phyloP scores from a whole-genome alignment of 2,329 filamentous ascomycete species.

The Calonectria pteridis region DNA sequence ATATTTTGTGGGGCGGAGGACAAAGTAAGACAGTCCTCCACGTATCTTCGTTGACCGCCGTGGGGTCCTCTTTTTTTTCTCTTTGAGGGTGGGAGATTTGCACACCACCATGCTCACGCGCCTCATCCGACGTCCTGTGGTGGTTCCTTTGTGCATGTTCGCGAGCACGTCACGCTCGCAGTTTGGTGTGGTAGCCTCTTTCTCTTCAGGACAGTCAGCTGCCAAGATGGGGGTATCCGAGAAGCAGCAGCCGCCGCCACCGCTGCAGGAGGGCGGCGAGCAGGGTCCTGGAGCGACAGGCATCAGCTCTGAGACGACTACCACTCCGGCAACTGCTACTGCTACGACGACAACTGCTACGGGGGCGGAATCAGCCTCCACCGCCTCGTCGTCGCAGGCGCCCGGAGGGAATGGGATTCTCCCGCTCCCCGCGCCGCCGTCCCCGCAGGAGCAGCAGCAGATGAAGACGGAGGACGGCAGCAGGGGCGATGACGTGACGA shows the following conservation, averaged over 20 bases:
- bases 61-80: background rate
- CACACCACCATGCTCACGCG: slow-evolving; percentile 20
- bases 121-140: slow-evolving; percentile 11
- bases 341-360: background rate
- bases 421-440: slow-evolving; percentile 46
- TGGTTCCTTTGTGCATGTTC: slow-evolving; percentile 13
- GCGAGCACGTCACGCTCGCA: slow-evolving; percentile 17
- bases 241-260: background rate
- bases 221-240: background rate
- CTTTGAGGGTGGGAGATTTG: background rate
- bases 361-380: background rate
- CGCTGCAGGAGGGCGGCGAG: background rate
- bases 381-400: background rate
- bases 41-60: background rate
- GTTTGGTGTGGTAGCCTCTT: slow-evolving; percentile 9
- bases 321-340: background rate
- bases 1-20: background rate
- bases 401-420: slow-evolving; percentile 4
- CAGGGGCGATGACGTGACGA: slow-evolving; percentile 41
- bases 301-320: background rate
- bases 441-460: slow-evolving; percentile 9
- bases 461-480: background rate
- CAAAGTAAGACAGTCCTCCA: background rate
- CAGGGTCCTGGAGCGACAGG: background rate
- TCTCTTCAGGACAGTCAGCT: slow-evolving; percentile 2